Percentiles rank a stretch among this genome's conserved stretches.
Evolutionary conservation across 768 basidiomycete species (phyloP).

Genomic region (Sporobolomyces phaffii): DNA sequence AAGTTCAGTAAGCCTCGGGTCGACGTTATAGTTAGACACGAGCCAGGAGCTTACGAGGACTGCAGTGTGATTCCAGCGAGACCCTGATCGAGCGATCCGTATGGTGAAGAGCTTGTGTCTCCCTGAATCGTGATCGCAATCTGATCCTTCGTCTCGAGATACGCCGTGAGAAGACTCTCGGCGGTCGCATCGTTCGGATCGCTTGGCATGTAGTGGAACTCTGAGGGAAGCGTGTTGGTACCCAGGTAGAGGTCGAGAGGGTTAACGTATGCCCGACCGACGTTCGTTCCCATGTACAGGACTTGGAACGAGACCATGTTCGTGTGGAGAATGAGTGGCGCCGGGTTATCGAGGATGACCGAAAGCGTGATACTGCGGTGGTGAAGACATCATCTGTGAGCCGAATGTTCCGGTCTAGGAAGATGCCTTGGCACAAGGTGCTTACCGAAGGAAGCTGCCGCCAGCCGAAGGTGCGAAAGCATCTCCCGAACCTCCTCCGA

Average conservation of each 20-base stretch:
- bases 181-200: slow-evolving; percentile 64
- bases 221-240: slow-evolving; percentile 53
- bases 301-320: slow-evolving; percentile 58
- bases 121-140: slow-evolving; percentile 49
- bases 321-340: slow-evolving; percentile 53
- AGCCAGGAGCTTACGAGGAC: slow-evolving; percentile 24
- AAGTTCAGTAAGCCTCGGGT: not conserved
- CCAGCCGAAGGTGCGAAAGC: slow-evolving; percentile 11
- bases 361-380: slow-evolving; percentile 19
- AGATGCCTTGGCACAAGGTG: too few species aligned
- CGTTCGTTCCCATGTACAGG: slow-evolving; percentile 53
- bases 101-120: slow-evolving; percentile 59
- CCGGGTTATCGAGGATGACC: slow-evolving; percentile 29
- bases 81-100: slow-evolving; percentile 56
- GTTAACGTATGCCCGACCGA: slow-evolving; percentile 31
- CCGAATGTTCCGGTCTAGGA: not conserved
- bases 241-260: slow-evolving; percentile 51
- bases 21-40: not conserved
- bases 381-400: not conserved
- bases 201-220: slow-evolving; percentile 62
- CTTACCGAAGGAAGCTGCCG: slow-evolving; percentile 22
- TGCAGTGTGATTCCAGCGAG: slow-evolving; percentile 57
- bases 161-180: slow-evolving; percentile 50
- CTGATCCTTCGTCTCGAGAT: slow-evolving; percentile 54
- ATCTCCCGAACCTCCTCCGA: slow-evolving; percentile 19